Conservation (phyloP, 176 grass and related monocot species). For the Rhynchospora tenuis region DNA sequence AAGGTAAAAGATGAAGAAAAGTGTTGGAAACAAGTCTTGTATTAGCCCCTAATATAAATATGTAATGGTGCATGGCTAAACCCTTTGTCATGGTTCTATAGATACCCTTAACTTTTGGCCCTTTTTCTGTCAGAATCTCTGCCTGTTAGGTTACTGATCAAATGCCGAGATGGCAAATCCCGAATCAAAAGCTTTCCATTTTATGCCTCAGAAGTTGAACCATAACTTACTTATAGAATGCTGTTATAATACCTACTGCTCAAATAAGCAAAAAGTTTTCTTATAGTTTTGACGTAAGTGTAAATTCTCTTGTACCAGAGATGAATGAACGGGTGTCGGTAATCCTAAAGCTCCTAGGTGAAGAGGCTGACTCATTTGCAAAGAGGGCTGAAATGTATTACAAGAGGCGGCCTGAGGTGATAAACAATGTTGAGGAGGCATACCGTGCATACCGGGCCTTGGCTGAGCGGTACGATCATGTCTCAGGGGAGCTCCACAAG, state of each 20-base stretch:
- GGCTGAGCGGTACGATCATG: conserved; percentile 70
- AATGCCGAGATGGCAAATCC: too few relatives aligned
- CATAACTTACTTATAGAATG: not conserved
- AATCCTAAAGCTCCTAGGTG: conserved; percentile 79
- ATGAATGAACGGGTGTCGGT: conserved; percentile 66
- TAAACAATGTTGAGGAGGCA: conserved; percentile 63
- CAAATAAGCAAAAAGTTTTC: not conserved
- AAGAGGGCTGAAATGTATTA: conserved; percentile 81
- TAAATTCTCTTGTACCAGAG: conserved; percentile 38
- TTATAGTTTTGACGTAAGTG: not conserved
- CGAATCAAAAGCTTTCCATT: too few relatives aligned
- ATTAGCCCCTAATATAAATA: too few relatives aligned
- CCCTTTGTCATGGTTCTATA: too few relatives aligned
- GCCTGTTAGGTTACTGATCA: too few relatives aligned
- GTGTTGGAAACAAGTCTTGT: too few relatives aligned
- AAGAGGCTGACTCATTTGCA: conserved; percentile 76
- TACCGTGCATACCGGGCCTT: conserved; percentile 78
- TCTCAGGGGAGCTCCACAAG: conserved; percentile 77
- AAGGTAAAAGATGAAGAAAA: not conserved
- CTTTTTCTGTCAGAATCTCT: too few relatives aligned
- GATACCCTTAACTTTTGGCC: too few relatives aligned
- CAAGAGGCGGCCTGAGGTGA: conserved; percentile 49
- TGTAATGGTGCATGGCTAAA: too few relatives aligned
- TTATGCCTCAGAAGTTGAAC: too few relatives aligned
- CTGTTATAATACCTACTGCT: not conserved